A percentile compares a stretch with the other conserved stretches of the same genome.
These are phyloP conservation scores for Dendrocalamus sinicus DNA, from an alignment of 176 grass and related monocot genomes.

Conservation along the genomic window DNA sequence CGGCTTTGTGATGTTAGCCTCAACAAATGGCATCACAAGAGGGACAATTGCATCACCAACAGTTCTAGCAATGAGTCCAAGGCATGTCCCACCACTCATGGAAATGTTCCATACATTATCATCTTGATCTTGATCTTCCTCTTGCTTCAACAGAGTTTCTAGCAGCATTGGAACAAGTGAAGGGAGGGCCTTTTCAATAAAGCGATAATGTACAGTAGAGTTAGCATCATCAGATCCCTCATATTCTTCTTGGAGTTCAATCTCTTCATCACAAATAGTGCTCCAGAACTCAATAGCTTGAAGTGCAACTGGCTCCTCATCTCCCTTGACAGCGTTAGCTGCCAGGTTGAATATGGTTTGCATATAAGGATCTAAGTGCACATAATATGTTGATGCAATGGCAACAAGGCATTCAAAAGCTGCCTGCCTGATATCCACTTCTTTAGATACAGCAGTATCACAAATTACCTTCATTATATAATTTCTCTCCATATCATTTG, in stretches of 20 bases:
- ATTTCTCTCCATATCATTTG: constrained; percentile 87
- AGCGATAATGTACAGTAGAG: constrained; percentile 65
- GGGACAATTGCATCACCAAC: constrained; percentile 75
- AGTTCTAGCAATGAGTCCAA: constrained; percentile 79
- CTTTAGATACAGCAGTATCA: constrained; percentile 78
- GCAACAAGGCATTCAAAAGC: constrained; percentile 89
- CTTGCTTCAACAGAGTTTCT: constrained; percentile 89
- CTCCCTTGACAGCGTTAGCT: constrained; percentile 75
- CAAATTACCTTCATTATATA: constrained; percentile 95
- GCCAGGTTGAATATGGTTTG: constrained; percentile 79
- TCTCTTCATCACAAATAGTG: constrained; percentile 91
- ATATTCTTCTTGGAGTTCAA: constrained; percentile 71
- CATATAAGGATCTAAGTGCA: constrained; percentile 71
- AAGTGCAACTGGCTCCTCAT: constrained; percentile 72
- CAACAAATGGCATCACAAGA: constrained; percentile 81
- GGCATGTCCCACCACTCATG: constrained; percentile 78
- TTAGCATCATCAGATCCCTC: constrained; percentile 68
- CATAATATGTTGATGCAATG: constrained; percentile 89
- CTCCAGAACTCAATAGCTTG: constrained; percentile 97
- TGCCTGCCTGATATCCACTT: constrained; percentile 78
- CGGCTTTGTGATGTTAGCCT: constrained; percentile 77
- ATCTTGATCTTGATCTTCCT: constrained; percentile 94
- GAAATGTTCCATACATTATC: constrained; percentile 81
- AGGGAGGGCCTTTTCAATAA: constrained; percentile 86
- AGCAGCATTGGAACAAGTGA: constrained; percentile 88